phyloP scores from a whole-genome alignment of 441 rosid genomes.

The Croton laevigatus region DNA sequence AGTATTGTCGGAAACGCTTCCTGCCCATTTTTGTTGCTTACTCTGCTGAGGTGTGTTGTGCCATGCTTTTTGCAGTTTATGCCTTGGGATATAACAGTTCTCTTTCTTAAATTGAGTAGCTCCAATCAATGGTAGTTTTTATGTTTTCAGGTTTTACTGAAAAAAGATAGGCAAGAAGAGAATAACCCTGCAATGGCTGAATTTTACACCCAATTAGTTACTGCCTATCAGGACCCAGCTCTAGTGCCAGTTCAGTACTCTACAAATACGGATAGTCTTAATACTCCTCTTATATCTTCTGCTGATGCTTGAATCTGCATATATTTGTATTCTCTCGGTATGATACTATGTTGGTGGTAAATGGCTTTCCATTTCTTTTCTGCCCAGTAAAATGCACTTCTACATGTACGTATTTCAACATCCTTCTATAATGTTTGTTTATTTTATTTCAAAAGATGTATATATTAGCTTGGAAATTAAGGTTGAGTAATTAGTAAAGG shows the following conservation, averaged over 20 bases:
- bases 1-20: slow-evolving; percentile 95
- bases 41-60: slow-evolving; percentile 72
- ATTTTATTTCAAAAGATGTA: neutral
- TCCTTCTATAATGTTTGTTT: neutral
- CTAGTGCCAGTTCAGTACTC: slow-evolving; percentile 57
- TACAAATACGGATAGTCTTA: slow-evolving; percentile 47
- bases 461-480: slow-evolving; percentile 16
- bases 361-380: neutral
- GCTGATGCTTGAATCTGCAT: slow-evolving; percentile 29
- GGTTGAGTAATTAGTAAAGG: neutral
- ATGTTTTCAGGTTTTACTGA: slow-evolving; percentile 59
- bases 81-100: neutral
- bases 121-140: neutral
- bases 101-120: neutral
- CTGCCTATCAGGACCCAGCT: slow-evolving; percentile 83
- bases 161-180: slow-evolving; percentile 68
- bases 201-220: slow-evolving; percentile 52
- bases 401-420: neutral
- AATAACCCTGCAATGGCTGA: slow-evolving; percentile 51
- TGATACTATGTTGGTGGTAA: too few species aligned
- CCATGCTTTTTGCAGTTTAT: slow-evolving; percentile 6
- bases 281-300: slow-evolving; percentile 62
- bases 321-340: too few species aligned
- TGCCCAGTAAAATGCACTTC: neutral
- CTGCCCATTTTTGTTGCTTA: slow-evolving; percentile 70